Percentiles rank a stretch among this genome's conserved stretches.
Evolutionary conservation across 176 grass and related monocot genomes (phyloP).

Genomic region (Oryza meyeriana): DNA sequence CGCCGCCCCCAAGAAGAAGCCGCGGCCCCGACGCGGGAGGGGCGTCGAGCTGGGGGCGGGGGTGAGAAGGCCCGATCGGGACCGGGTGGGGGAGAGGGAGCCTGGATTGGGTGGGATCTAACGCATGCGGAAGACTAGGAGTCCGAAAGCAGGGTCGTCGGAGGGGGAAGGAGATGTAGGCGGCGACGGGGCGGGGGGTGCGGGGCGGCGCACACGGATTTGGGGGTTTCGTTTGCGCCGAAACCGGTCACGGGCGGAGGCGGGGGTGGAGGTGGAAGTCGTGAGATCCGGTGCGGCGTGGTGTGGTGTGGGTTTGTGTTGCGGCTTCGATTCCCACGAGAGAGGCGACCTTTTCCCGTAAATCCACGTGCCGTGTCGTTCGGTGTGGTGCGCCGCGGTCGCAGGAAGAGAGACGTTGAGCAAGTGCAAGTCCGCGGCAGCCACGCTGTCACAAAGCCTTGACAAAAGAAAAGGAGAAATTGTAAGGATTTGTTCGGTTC

Average conservation of each 20-base stretch:
- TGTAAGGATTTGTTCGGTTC: too few species aligned
- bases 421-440: too few species aligned
- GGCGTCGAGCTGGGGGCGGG: neutral
- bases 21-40: neutral
- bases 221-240: constrained; percentile 3
- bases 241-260: constrained; percentile 15
- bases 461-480: too few species aligned
- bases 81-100: neutral
- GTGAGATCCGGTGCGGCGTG: neutral
- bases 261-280: neutral
- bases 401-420: too few species aligned
- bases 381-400: too few species aligned
- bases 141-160: neutral
- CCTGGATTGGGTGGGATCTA: constrained; percentile 8
- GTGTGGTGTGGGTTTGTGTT: too few species aligned
- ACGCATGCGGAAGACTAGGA: neutral
- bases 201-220: constrained; percentile 22
- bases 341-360: too few species aligned
- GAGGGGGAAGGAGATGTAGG: neutral
- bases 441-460: too few species aligned
- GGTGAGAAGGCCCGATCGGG: neutral
- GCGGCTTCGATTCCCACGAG: too few species aligned
- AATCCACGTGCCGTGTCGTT: too few species aligned
- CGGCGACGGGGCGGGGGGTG: neutral
- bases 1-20: too few species aligned